These are phyloP conservation scores for Psilocybe sp. DNA, from an alignment of 768 basidiomycete species.

Conservation along the genomic window DNA sequence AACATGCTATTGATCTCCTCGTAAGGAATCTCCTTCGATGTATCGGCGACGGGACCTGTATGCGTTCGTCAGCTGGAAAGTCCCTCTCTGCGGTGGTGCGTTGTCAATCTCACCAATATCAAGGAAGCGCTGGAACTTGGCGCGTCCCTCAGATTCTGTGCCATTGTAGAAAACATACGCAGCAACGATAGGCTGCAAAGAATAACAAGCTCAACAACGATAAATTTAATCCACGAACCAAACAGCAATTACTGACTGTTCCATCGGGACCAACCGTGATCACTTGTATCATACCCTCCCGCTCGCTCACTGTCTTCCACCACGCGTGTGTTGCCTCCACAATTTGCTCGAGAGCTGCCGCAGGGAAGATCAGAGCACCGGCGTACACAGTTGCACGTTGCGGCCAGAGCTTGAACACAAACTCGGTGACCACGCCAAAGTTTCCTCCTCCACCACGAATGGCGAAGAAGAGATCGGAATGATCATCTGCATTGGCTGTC, in stretches of 20 bases:
- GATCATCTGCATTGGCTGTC: slow-evolving; percentile 33
- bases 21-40: slow-evolving; percentile 43
- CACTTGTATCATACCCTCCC: slow-evolving; percentile 36
- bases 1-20: slow-evolving; percentile 40
- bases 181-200: slow-evolving; percentile 33
- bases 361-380: slow-evolving; percentile 35
- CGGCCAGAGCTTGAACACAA: slow-evolving; percentile 44
- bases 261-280: slow-evolving; percentile 36
- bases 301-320: slow-evolving; percentile 32
- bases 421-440: slow-evolving; percentile 55
- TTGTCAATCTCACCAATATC: slow-evolving; percentile 33
- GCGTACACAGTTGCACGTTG: slow-evolving; percentile 47
- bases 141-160: slow-evolving; percentile 43
- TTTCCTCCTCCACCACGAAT: slow-evolving; percentile 53
- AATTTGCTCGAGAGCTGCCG: slow-evolving; percentile 26
- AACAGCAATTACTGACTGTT: slow-evolving; percentile 20
- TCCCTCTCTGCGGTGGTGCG: not conserved
- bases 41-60: slow-evolving; percentile 40
- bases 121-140: slow-evolving; percentile 40
- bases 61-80: not conserved
- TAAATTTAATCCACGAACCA: not conserved
- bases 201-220: not conserved
- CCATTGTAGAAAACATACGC: slow-evolving; percentile 47
- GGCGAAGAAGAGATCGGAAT: slow-evolving; percentile 51
- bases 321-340: slow-evolving; percentile 32